Percentiles rank a stretch among this genome's conserved stretches.
Evolutionary conservation across 179 eudicot species (phyloP).

Genomic region (Nepenthes alata): DNA sequence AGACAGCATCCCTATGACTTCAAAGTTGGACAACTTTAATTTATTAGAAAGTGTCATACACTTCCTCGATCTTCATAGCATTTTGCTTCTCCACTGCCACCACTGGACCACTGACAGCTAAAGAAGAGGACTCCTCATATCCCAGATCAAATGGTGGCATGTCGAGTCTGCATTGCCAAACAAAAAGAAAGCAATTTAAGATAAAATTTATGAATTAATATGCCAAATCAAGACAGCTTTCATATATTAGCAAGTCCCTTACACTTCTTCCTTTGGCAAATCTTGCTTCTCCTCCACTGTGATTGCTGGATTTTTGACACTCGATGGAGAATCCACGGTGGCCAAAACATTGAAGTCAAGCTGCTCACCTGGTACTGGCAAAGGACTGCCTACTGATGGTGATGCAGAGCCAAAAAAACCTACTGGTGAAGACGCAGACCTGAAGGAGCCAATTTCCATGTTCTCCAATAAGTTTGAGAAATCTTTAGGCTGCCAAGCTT

Average conservation of each 20-base stretch:
- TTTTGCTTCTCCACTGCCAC: too few species aligned
- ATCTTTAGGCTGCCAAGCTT: conserved; percentile 13
- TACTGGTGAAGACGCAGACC: conserved; percentile 7
- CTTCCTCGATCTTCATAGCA: too few species aligned
- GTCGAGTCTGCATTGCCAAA: background rate
- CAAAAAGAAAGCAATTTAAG: background rate
- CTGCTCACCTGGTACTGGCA: conserved; percentile 12
- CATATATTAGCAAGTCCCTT: background rate
- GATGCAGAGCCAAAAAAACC: too few species aligned
- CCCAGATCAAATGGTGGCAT: background rate
- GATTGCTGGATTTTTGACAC: too few species aligned
- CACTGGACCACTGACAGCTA: background rate
- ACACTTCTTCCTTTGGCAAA: background rate
- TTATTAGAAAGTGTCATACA: too few species aligned
- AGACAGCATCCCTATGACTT: too few species aligned
- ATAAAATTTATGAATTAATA: background rate
- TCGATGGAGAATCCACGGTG: too few species aligned
- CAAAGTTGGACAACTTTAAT: too few species aligned
- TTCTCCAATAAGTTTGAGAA: conserved; percentile 13
- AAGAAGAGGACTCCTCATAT: conserved; percentile 25
- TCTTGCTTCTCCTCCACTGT: conserved; percentile 8
- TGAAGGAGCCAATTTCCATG: conserved; percentile 17
- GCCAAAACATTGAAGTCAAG: background rate
- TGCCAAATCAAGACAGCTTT: background rate
- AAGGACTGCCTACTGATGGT: conserved; percentile 2